phyloP scores from a whole-genome alignment of 2,329 filamentous ascomycete species.

The Aaosphaeria arxii region DNA sequence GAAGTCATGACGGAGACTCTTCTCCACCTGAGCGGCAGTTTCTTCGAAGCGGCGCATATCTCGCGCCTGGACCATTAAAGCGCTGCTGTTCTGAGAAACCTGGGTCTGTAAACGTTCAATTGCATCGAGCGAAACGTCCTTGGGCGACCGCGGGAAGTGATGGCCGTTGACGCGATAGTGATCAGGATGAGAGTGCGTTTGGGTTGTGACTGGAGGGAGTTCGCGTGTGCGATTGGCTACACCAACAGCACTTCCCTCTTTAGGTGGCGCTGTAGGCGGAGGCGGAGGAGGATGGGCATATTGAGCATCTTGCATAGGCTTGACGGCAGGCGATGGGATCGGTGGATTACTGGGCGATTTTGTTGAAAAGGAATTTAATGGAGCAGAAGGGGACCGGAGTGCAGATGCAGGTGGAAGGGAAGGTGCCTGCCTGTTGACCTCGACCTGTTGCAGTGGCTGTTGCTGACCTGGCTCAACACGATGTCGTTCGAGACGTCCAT shows the following conservation, averaged over 20 bases:
- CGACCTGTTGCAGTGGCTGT: slow-evolving; percentile 16
- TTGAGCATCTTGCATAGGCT: slow-evolving; percentile 13
- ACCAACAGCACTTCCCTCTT: slow-evolving; percentile 10
- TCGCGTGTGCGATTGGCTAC: slow-evolving; percentile 14
- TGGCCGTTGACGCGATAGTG: slow-evolving; percentile 21
- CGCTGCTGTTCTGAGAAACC: slow-evolving; percentile 44
- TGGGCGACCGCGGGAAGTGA: slow-evolving; percentile 24
- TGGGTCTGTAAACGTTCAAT: slow-evolving; percentile 48
- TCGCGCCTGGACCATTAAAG: slow-evolving; percentile 29
- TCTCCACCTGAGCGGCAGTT: slow-evolving; percentile 24
- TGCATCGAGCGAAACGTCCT: slow-evolving; percentile 36
- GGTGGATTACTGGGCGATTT: slow-evolving; percentile 15
- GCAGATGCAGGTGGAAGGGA: neutral
- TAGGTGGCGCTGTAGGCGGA: slow-evolving; percentile 13
- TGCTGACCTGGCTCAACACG: slow-evolving; percentile 8
- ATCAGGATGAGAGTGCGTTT: slow-evolving; percentile 9
- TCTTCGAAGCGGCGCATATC: slow-evolving; percentile 29
- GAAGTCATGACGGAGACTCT: slow-evolving; percentile 39
- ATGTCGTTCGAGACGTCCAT: slow-evolving; percentile 4
- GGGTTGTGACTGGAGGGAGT: slow-evolving; percentile 8
- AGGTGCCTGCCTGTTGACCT: slow-evolving; percentile 14
- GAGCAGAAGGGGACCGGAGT: slow-evolving; percentile 9
- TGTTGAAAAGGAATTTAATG: slow-evolving; percentile 10
- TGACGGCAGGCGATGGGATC: slow-evolving; percentile 13
- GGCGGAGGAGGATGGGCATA: slow-evolving; percentile 11